Conservation (phyloP, 73 alveolate species). For the Breviolum minutum region DNA sequence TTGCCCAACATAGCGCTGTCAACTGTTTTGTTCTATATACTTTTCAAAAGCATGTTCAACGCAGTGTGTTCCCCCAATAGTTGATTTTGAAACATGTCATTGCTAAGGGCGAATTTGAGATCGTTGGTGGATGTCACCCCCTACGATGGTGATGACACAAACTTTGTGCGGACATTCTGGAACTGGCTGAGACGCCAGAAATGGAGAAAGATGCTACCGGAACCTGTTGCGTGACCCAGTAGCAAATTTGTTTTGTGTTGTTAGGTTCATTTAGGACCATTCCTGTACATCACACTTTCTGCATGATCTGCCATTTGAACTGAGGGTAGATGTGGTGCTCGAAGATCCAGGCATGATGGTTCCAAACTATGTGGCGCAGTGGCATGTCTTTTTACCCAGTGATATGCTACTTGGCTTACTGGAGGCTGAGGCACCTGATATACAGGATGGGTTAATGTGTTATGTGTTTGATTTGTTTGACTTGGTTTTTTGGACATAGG, state of each 20-base stretch:
- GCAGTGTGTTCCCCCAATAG: too few species aligned
- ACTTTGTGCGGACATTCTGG: background rate
- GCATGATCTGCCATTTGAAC: background rate
- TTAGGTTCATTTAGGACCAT: background rate
- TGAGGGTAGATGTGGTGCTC: background rate
- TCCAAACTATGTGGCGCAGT: background rate
- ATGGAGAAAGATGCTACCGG: background rate
- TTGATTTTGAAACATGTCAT: background rate
- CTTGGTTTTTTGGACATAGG: background rate
- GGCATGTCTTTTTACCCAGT: background rate
- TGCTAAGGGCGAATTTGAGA: background rate
- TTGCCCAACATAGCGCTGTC: background rate
- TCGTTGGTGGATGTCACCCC: background rate
- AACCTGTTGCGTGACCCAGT: background rate
- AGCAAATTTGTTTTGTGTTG: background rate
- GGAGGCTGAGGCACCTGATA: too few species aligned
- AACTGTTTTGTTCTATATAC: too few species aligned
- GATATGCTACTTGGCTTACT: background rate
- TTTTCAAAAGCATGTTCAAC: too few species aligned
- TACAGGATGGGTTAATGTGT: background rate
- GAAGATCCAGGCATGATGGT: background rate
- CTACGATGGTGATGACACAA: background rate
- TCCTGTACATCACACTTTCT: background rate
- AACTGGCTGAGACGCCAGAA: background rate
- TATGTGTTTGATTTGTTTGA: background rate